These are phyloP conservation scores for Rhodotorula glutinis DNA, from an alignment of 1,284 basidiomycete species.

Conservation along the genomic window DNA sequence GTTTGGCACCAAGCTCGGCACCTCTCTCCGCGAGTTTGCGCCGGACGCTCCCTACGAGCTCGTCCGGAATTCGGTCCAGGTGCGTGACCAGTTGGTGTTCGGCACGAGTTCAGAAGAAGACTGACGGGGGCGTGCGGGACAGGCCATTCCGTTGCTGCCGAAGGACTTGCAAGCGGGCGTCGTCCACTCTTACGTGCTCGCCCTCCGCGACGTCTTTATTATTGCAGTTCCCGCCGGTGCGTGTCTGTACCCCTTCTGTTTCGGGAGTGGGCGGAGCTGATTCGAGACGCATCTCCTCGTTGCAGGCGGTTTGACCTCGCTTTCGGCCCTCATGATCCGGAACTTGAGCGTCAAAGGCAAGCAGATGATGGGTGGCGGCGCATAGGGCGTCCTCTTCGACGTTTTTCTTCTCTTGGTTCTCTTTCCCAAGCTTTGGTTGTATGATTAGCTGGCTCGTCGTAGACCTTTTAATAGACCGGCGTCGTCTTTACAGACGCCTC, in stretches of 20 bases:
- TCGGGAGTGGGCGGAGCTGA: not conserved
- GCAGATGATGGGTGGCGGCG: conserved; percentile 30
- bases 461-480: too few relatives aligned
- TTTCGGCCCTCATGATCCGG: conserved; percentile 49
- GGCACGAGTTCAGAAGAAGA: too few relatives aligned
- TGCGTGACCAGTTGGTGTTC: too few relatives aligned
- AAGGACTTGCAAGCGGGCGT: conserved; percentile 46
- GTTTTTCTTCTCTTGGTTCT: too few relatives aligned
- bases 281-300: not conserved
- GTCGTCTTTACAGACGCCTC: too few relatives aligned
- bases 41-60: conserved; percentile 39
- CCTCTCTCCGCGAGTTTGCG: conserved; percentile 41
- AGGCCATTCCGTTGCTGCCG: conserved; percentile 45
- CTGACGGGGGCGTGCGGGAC: conserved; percentile 11
- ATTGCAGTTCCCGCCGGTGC: conserved; percentile 49
- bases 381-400: not conserved
- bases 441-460: too few relatives aligned
- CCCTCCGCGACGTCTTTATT: conserved; percentile 50
- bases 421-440: too few relatives aligned
- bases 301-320: conserved; percentile 47
- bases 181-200: conserved; percentile 52
- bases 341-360: conserved; percentile 44
- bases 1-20: conserved; percentile 44
- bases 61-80: conserved; percentile 37
- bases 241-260: not conserved